Conservation (phyloP, 805 yeast genomes). For the Myxozyma nipponensis region DNA sequence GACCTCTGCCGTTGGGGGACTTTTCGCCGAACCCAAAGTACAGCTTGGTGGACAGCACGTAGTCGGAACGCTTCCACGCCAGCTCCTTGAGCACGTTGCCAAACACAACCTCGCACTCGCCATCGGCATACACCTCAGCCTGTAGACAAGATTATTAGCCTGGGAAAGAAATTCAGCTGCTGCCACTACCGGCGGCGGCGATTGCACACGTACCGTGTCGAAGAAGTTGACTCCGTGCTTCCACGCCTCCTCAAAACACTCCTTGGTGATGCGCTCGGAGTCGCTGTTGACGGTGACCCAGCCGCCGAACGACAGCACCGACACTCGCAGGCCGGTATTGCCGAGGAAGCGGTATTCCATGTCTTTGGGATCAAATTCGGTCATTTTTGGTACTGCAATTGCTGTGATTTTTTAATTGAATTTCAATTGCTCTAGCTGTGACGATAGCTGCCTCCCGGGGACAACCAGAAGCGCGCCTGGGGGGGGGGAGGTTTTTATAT, state of each 20-base stretch:
- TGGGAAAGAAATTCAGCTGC: background rate
- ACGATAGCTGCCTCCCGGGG: no score
- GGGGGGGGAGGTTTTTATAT: no score
- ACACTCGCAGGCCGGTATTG: conserved; percentile 35
- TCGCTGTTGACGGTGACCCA: conserved; percentile 36
- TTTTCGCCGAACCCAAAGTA: conserved; percentile 33
- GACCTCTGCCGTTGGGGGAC: conserved; percentile 33
- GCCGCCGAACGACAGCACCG: conserved; percentile 37
- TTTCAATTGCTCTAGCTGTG: no score
- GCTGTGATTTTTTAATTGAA: no score
- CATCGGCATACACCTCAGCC: conserved; percentile 34
- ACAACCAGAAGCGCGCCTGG: no score
- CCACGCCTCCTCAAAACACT: conserved; percentile 35
- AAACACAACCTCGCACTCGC: conserved; percentile 34
- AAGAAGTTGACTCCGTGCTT: conserved; percentile 36
- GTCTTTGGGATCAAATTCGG: conserved; percentile 27
- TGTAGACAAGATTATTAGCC: background rate
- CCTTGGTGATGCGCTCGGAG: conserved; percentile 30
- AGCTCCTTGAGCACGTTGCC: conserved; percentile 34
- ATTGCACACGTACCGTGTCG: conserved; percentile 35
- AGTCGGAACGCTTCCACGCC: conserved; percentile 35
- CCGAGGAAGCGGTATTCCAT: conserved; percentile 37
- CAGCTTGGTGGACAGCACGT: conserved; percentile 36
- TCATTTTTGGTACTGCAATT: conserved; percentile 7
- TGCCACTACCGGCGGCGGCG: no score